A percentile compares a stretch with the other conserved stretches of the same genome.
phyloP scores from a whole-genome alignment of 352 stramenopile genomes.

The Globisporangium radiosum region DNA sequence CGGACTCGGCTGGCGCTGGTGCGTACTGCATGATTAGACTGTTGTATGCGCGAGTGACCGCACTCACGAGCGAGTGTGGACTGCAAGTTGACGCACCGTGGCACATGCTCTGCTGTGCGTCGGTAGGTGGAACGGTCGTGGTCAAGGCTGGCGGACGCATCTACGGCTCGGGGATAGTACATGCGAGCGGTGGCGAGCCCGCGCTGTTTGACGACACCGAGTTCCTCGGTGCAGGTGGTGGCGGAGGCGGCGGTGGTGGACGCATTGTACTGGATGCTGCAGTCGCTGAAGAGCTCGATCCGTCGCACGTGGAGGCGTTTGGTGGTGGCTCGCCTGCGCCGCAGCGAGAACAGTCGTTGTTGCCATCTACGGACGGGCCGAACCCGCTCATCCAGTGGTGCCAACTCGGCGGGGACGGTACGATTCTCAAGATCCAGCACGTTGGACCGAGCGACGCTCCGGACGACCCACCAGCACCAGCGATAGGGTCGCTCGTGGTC shows the following conservation, averaged over 20 bases:
- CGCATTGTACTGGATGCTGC: constrained; percentile 47
- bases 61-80: background rate
- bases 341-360: background rate
- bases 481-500: constrained; percentile 38
- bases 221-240: constrained; percentile 22
- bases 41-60: too few relatives aligned
- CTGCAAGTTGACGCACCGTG: background rate
- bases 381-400: constrained; percentile 56
- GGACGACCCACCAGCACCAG: constrained; percentile 9
- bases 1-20: constrained; percentile 58
- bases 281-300: constrained; percentile 30
- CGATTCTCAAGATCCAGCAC: constrained; percentile 59
- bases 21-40: background rate
- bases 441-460: constrained; percentile 7
- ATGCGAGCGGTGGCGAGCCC: constrained; percentile 50
- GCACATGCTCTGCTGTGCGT: too few relatives aligned
- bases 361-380: background rate
- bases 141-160: constrained; percentile 31
- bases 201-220: constrained; percentile 24
- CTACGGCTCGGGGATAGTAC: constrained; percentile 31
- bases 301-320: constrained; percentile 37
- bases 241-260: constrained; percentile 51
- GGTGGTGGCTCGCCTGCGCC: constrained; percentile 32
- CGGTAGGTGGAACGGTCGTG: constrained; percentile 40
- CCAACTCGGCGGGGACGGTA: constrained; percentile 70